Evolutionary conservation across 2,329 filamentous ascomycete species (phyloP).

Genomic region (Curvularia eragrostidis): DNA sequence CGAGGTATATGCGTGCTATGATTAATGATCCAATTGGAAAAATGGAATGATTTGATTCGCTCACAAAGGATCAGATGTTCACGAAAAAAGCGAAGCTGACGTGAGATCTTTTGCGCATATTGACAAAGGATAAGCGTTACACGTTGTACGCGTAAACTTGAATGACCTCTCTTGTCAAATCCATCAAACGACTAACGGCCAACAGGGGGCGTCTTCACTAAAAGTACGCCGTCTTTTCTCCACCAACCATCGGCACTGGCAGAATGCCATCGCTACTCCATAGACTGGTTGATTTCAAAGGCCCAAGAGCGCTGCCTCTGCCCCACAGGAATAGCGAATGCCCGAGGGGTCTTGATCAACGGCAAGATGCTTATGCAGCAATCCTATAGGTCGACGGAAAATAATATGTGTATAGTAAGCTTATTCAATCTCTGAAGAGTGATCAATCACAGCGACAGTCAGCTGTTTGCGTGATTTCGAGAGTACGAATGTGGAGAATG

Average conservation of each 20-base stretch:
- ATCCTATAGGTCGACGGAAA: background rate
- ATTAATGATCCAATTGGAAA: background rate
- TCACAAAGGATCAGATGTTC: background rate
- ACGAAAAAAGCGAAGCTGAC: slow-evolving; percentile 5
- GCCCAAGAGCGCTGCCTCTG: background rate
- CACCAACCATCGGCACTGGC: too few relatives aligned
- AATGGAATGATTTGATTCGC: background rate
- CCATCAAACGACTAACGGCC: background rate
- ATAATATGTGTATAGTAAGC: background rate
- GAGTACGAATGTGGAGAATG: background rate
- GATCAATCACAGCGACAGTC: background rate
- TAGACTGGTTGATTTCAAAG: background rate
- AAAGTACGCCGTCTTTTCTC: too few relatives aligned
- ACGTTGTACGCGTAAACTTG: background rate
- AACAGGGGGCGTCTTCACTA: too few relatives aligned
- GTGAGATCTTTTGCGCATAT: background rate
- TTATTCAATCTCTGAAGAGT: background rate
- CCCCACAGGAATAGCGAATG: background rate
- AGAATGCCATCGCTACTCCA: background rate
- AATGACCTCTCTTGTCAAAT: background rate
- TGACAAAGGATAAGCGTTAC: background rate
- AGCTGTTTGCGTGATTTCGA: background rate
- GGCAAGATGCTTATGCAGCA: background rate
- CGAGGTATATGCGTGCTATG: background rate
- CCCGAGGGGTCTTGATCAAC: background rate